Base-by-base conservation (phyloP, 2,329 filamentous ascomycete genomes). In the Beauveria varroae region DNA sequence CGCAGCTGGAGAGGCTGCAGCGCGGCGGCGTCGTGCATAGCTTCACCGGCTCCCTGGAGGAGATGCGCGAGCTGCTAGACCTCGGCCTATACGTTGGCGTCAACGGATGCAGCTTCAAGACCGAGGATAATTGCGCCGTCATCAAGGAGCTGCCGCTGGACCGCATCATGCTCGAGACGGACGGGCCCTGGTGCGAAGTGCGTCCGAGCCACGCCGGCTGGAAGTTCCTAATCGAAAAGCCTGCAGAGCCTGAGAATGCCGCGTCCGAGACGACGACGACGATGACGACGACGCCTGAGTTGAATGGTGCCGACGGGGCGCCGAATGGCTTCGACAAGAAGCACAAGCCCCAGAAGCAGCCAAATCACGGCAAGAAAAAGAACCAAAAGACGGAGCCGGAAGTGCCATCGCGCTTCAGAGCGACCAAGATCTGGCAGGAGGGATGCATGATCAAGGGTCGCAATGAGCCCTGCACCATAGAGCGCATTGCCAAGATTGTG, bases 171-270 rank as follows among this genome's bases (percentile, higher is more conserved):
- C 86, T 99, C 53, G 95, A 99, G 80, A 99, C 95, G 0, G 95
- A 99, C 72, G 95, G 95, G 2, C 95, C 95, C 3, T 99, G 95
- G 90, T 99, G 95, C 71, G 95, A 99, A 73, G 93, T 99, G 63
- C 81, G 95, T 26, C 88, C 92, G 1, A 91, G 85, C 34, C 93
- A 99, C 75, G 92, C 93, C 34, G 91, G 91, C 2, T 90, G 88
- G 68, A 88, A 88, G 73, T 89, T 88, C 65, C 74, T 86, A 12
- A 72, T 84, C 4, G 74, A 74, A 61, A 76, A 74, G 66, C 59
- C n/a, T 2, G 66, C 1, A 3, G 14, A 37, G 40, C 14, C 44
- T 2, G 20, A 20, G 16, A 7, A 9, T 8, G 24, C n/a, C 16
- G 28, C 44, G 22, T 3, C 30, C 22, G 46, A 30, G 34, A 20